Evolutionary conservation across 495 filamentous ascomycete genomes (phyloP), one percentile per base, ranked within the genome.

Genomic region (Geoglossum glabrum): DNA sequence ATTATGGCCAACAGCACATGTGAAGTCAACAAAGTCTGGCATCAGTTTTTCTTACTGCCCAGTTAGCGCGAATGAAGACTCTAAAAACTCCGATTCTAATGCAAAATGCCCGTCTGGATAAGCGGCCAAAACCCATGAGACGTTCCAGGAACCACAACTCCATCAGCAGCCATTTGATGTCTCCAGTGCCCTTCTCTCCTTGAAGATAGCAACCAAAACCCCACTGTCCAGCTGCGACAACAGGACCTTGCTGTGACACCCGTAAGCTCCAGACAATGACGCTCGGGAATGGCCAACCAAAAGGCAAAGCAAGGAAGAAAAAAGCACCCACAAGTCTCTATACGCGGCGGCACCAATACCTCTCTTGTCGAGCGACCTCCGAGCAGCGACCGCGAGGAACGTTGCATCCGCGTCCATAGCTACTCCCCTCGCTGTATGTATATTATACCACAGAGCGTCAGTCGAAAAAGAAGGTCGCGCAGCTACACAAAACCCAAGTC

Each of bases 401-500:
- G 66, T 62, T 51, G 66, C 66, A 59, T 68, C 66, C 23, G 64
- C 62, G 38, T 68, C 66, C 1, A 57, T 63, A 19, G 66, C 66
- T 46, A 66, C 66, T n/a, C 65, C 65, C 0, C 60, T 58, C 11
- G 65, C 65, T 66, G 40, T 33, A 56, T n/a, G n/a, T n/a, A n/a
- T n/a, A n/a, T n/a, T n/a, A n/a, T 52, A 50, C 46, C 9, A 38
- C 64, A 19, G 60, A 27, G 19, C 38, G 28, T 31, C 15, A 34
- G 28, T 17, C 7, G 26, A 34, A 56, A 36, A 36, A 40, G 17
- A 6, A 38, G 15, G 49, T 26, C 6, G 17, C 11, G 19, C 23
- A 52, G 25, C 11, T 5, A 13, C 30, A 3, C 8, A 50, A 21
- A 52, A 46, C 11, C 27, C 19, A 30, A 17, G 30, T 52, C 15